Percentiles rank a stretch among this genome's conserved stretches.
Evolutionary conservation across 768 basidiomycete genomes (phyloP).

Genomic region (Lentinula sp.): DNA sequence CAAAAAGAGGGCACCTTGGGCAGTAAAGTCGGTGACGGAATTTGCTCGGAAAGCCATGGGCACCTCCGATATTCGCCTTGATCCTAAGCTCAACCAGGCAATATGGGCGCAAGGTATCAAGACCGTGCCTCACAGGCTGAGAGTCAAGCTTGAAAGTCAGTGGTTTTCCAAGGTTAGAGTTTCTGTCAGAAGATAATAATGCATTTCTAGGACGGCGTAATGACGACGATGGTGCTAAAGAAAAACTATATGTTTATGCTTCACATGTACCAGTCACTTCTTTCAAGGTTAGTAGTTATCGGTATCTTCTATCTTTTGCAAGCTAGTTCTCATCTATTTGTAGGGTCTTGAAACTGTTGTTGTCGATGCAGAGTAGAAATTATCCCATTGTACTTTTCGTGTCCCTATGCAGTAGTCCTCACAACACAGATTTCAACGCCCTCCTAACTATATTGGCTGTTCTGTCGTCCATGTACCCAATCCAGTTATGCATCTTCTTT

Average conservation of each 20-base stretch:
- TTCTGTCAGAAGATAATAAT: not conserved
- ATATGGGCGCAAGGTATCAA: constrained; percentile 94
- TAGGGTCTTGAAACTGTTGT: constrained; percentile 83
- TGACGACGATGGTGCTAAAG: constrained; percentile 98
- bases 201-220: constrained; percentile 79
- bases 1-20: constrained; percentile 97
- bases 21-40: constrained; percentile 87
- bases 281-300: constrained; percentile 70
- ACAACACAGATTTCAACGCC: not conserved
- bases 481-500: not conserved
- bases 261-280: constrained; percentile 68
- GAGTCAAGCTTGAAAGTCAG: constrained; percentile 81
- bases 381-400: not conserved
- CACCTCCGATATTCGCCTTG: constrained; percentile 87
- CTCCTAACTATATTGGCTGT: not conserved
- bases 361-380: constrained; percentile 70
- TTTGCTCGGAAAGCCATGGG: constrained; percentile 97
- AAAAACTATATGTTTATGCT: constrained; percentile 94
- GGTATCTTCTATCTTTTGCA: not conserved
- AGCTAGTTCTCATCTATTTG: not conserved
- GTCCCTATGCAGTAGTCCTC: not conserved
- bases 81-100: constrained; percentile 95
- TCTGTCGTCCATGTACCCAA: not conserved
- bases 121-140: constrained; percentile 85
- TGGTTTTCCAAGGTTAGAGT: not conserved